Evolutionary conservation across 164 flowering plant species (phyloP), one percentile per base, ranked within the genome.

Genomic region (Dillenia turbinata): DNA sequence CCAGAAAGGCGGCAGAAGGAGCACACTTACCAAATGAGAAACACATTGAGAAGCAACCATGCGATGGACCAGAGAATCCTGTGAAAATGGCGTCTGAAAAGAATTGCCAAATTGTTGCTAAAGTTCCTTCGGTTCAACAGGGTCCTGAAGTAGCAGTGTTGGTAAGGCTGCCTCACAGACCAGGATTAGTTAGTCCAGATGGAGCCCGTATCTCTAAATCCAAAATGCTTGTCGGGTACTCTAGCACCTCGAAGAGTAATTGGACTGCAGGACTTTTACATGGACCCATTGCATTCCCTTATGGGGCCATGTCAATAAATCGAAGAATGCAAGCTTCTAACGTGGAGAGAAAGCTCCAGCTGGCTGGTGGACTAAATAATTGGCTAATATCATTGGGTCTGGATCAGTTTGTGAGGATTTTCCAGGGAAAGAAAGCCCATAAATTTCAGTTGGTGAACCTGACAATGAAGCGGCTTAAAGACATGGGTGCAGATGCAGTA

Each of bases 401-500:
- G 61, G 81, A 64, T 44, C 83, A 79, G 70, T 90, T 89, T 71
- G 78, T 77, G 45, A 74, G 72, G 62, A 69, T 89, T 53, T 89
- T 91, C 64, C 74, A 72, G 61, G 57, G 77, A 44, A 75, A 68
- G 60, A 77, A 70, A 8, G 58, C 89, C 9, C 65, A 53, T 63
- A 88, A 85, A 52, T 72, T 80, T 78, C 90, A 87, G 63, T 57
- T 94, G 74, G 78, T 79, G 66, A 83, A 77, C 63, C 71, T 94
- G 54, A 87, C 87, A 40, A 94, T 94, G 99, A 69, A 77, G 66
- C 86, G 83, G 70, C 96, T 91, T 54, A 89, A 89, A 77, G 91
- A 89, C 48, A 91, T 91, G 97, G 97, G 97, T 51, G 85, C 78
- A 43, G 62, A 60, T 65, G 90, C 97, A 10, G 96, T 94, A 33